A percentile compares a stretch with the other conserved stretches of the same genome.
Evolutionary conservation across 1,284 basidiomycete genomes (phyloP).

Genomic region (Porodaedalea pini): DNA sequence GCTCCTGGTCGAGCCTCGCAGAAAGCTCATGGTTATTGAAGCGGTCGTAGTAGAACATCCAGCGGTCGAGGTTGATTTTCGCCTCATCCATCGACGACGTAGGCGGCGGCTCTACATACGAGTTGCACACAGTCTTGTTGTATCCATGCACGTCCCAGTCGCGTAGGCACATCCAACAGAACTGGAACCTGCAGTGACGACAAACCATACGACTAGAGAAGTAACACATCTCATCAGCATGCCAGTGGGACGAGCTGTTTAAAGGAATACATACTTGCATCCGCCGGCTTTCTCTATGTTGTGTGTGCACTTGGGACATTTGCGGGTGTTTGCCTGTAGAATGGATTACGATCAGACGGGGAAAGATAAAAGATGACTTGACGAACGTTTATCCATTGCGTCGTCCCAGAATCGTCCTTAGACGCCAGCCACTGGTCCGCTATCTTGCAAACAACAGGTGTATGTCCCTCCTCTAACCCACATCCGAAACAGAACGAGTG

Average conservation of each 20-base stretch:
- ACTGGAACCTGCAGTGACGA: conserved; percentile 58
- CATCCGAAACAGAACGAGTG: conserved; percentile 58
- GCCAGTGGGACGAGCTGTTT: background rate
- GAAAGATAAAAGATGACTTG: too few species aligned
- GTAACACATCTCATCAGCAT: background rate
- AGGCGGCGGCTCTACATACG: conserved; percentile 59
- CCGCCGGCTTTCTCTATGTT: conserved; percentile 74
- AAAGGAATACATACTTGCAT: conserved; percentile 52
- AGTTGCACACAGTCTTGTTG: conserved; percentile 57
- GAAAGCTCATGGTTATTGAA: conserved; percentile 70
- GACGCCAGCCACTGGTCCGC: conserved; percentile 62
- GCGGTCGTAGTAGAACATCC: conserved; percentile 64
- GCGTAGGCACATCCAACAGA: conserved; percentile 71
- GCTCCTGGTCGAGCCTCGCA: conserved; percentile 57
- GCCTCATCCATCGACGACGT: conserved; percentile 48
- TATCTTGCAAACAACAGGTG: conserved; percentile 58
- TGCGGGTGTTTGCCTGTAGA: conserved; percentile 56
- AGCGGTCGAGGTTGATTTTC: conserved; percentile 56
- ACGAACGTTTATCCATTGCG: conserved; percentile 55
- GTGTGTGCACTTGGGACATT: conserved; percentile 61
- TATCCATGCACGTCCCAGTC: conserved; percentile 66
- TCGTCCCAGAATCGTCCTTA: conserved; percentile 64
- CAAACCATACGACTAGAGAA: conserved; percentile 46
- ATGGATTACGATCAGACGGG: background rate
- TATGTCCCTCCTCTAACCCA: conserved; percentile 49